Evolutionary conservation across 1,284 basidiomycete species (phyloP).

Genomic region (Malassezia sympodialis): DNA sequence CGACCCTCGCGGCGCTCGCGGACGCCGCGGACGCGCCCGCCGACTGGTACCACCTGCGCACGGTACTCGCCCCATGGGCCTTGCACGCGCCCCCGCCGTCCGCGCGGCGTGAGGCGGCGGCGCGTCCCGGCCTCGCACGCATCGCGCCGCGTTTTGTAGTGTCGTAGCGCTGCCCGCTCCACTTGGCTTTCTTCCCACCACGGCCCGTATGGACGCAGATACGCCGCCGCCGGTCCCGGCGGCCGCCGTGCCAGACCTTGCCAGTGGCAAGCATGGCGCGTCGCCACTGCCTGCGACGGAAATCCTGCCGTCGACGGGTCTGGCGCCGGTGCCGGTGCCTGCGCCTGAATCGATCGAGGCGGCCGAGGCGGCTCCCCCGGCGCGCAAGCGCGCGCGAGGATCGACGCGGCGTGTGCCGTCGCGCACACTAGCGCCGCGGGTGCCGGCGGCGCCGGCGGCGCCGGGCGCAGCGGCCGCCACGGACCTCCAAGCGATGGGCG

Average conservation of each 20-base stretch:
- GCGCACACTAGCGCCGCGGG: not conserved
- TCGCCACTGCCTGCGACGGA: not conserved
- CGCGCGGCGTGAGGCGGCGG: not conserved
- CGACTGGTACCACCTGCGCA: not conserved
- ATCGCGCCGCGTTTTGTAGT: slow-evolving; percentile 10
- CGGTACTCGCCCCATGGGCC: slow-evolving; percentile 1
- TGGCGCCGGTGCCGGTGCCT: not conserved
- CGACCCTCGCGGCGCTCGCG: not conserved
- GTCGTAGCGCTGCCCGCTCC: slow-evolving; percentile 6
- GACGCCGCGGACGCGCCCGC: not conserved
- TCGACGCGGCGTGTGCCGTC: not conserved
- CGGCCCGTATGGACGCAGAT: not conserved
- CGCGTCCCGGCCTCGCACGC: slow-evolving; percentile 1
- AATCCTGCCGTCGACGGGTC: slow-evolving; percentile 1
- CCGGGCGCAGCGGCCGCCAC: not conserved
- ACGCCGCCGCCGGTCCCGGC: not conserved
- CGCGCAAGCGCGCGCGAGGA: slow-evolving; percentile 3
- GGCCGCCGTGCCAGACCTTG: not conserved
- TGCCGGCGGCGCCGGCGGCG: not conserved
- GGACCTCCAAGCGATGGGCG: slow-evolving; percentile 1
- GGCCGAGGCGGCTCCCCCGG: not conserved
- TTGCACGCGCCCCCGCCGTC: not conserved
- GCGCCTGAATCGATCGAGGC: not conserved
- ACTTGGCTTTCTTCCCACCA: not conserved
- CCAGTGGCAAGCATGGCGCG: not conserved